phyloP scores from a whole-genome alignment of 331 rosid species.

The Quercus phellos region DNA sequence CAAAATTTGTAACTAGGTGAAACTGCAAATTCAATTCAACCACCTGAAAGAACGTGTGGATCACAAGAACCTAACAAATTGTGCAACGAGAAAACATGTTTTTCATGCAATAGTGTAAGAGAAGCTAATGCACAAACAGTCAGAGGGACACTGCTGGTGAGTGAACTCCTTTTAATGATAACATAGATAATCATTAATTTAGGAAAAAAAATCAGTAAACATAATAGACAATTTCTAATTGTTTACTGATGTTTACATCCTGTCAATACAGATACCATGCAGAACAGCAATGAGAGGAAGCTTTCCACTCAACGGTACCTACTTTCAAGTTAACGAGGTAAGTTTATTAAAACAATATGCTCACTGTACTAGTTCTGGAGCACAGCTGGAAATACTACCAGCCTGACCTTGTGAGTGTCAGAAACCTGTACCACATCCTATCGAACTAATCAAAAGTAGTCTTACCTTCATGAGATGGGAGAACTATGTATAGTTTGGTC shows the following conservation, averaged over 20 bases:
- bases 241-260: constrained; percentile 18
- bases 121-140: constrained; percentile 76
- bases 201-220: background rate
- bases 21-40: constrained; percentile 63
- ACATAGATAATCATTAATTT: constrained; percentile 3
- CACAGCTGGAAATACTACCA: background rate
- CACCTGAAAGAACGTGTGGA: constrained; percentile 61
- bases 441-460: background rate
- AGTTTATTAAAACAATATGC: constrained; percentile 15
- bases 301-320: constrained; percentile 93
- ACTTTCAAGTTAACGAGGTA: constrained; percentile 95
- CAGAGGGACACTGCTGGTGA: constrained; percentile 87
- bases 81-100: constrained; percentile 66
- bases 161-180: background rate
- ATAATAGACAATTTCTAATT: background rate
- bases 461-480: background rate
- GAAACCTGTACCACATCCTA: background rate
- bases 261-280: constrained; percentile 67
- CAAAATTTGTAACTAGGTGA: constrained; percentile 51
- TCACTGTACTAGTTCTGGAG: background rate
- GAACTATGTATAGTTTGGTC: background rate
- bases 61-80: constrained; percentile 44
- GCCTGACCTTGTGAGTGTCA: background rate
- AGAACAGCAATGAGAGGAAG: constrained; percentile 95
- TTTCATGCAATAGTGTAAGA: constrained; percentile 63